These are phyloP conservation scores for Vigna mungo DNA, from an alignment of 306 rosid genomes.

Conservation along the genomic window DNA sequence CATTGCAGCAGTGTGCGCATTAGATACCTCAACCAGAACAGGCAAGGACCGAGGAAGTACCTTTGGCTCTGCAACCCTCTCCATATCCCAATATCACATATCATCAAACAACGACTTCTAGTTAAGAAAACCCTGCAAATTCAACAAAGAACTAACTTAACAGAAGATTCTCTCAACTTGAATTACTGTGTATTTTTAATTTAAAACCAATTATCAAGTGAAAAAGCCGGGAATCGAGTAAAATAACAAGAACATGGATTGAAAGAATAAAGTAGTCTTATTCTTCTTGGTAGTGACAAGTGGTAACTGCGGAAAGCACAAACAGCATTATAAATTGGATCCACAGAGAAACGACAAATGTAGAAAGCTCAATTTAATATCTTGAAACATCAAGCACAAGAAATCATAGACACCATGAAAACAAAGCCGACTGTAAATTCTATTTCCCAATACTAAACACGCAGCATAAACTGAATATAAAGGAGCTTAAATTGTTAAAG, in stretches of 20 bases:
- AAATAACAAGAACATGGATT: constrained; percentile 6
- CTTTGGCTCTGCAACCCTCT: constrained; percentile 74
- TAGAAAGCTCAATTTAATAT: not conserved
- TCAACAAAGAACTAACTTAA: constrained; percentile 39
- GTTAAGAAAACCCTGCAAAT: constrained; percentile 55
- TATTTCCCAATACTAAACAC: not conserved
- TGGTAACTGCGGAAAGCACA: constrained; percentile 3
- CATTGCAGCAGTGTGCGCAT: constrained; percentile 44
- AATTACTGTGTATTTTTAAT: constrained; percentile 34
- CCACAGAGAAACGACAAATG: constrained; percentile 4
- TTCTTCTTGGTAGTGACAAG: not conserved
- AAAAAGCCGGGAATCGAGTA: not conserved
- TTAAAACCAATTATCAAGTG: constrained; percentile 18
- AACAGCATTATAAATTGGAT: constrained; percentile 19
- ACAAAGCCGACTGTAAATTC: constrained; percentile 5
- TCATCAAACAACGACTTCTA: constrained; percentile 48
- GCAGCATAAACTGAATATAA: not conserved
- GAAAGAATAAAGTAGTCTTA: not conserved
- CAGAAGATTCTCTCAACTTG: constrained; percentile 18
- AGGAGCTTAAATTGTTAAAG: constrained; percentile 7
- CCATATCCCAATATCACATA: constrained; percentile 61
- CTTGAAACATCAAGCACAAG: constrained; percentile 22
- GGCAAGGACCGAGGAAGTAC: constrained; percentile 63
- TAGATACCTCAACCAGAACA: constrained; percentile 53
- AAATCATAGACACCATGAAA: constrained; percentile 17